Evolutionary conservation across 2,329 filamentous ascomycete genomes (phyloP).

Genomic region (Orbilia blumenaviensis): DNA sequence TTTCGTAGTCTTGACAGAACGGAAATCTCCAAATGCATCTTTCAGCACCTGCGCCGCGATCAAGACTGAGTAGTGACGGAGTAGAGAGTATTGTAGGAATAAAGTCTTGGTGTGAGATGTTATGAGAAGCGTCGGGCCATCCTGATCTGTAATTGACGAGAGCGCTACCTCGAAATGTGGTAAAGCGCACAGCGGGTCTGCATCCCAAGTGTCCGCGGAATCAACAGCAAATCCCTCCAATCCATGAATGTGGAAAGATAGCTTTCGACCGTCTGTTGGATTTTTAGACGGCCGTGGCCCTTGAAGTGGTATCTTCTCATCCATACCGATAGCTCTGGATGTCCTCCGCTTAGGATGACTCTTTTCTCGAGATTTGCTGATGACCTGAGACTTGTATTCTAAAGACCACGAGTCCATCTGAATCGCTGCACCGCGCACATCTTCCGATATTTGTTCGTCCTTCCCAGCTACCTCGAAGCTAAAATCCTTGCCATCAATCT

Average conservation of each 20-base stretch:
- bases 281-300: conserved; percentile 63
- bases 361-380: conserved; percentile 69
- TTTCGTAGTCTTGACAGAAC: conserved; percentile 21
- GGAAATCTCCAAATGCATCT: conserved; percentile 68
- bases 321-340: conserved; percentile 61
- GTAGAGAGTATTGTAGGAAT: conserved; percentile 87
- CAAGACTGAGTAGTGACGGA: conserved; percentile 88
- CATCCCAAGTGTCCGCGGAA: conserved; percentile 81
- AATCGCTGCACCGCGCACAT: conserved; percentile 82
- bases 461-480: conserved; percentile 89
- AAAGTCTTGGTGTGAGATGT: conserved; percentile 82
- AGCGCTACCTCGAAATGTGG: conserved; percentile 88
- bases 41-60: conserved; percentile 80
- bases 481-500: conserved; percentile 86
- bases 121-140: conserved; percentile 87
- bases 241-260: conserved; percentile 81
- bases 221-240: conserved; percentile 93
- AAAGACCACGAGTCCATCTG: conserved; percentile 88
- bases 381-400: conserved; percentile 85
- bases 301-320: conserved; percentile 58
- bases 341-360: conserved; percentile 73
- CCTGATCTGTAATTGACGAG: conserved; percentile 82
- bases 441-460: conserved; percentile 81
- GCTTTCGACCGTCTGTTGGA: conserved; percentile 77
- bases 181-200: conserved; percentile 84